Evolutionary conservation across 2,329 filamentous ascomycete genomes (phyloP), one percentile per base, ranked within the genome.

Genomic region (Trichoderma sp.): DNA sequence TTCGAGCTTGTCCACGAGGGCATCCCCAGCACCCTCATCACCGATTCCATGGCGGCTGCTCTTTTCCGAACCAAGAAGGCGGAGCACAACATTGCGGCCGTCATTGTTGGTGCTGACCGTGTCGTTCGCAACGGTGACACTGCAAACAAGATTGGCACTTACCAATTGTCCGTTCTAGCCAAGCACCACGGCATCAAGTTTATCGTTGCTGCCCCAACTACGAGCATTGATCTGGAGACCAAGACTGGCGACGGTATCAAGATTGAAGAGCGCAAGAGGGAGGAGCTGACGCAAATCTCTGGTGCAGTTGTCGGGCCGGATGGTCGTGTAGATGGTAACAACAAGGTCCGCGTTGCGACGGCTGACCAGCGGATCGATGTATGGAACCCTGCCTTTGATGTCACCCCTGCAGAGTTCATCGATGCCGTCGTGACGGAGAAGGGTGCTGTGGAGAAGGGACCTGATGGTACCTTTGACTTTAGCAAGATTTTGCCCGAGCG

Each of bases 101-200:
- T 99, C 69, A 93, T 99, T 35, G 97, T 99, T 0, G 97, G 97
- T 33, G 97, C 97, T 3, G 97, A 99, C 83, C 91, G 97, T 75
- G 97, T 99, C 16, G 97, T 96, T 38, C 94, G 95, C 68, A 99
- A 99, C 81, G 97, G 97, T 35, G 97, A 99, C 85, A 98, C 97
- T 0, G 97, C 97, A 74, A 99, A 99, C 87, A 99, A 99, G 87
- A 97, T 99, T 77, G 97, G 97, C 69, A 99, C 97, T 0, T 98
- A 99, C 83, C 90, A 93, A 73, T 89, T 99, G 4, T 95, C 97
- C 4, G 95, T 98, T n/a, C 89, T 98, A 35, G 97, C 97, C 27
- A 92, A 90, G 78, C 88, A 95, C 81, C 97, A 99, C 81, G 94
- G 94, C 21, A 89, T 98, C 81, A 97, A 96, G 84, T 99, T 99